Percentiles rank a stretch among this genome's conserved stretches.
phyloP scores from a whole-genome alignment of 352 stramenopile species.

The Globisporangium rhizosaccharum region DNA sequence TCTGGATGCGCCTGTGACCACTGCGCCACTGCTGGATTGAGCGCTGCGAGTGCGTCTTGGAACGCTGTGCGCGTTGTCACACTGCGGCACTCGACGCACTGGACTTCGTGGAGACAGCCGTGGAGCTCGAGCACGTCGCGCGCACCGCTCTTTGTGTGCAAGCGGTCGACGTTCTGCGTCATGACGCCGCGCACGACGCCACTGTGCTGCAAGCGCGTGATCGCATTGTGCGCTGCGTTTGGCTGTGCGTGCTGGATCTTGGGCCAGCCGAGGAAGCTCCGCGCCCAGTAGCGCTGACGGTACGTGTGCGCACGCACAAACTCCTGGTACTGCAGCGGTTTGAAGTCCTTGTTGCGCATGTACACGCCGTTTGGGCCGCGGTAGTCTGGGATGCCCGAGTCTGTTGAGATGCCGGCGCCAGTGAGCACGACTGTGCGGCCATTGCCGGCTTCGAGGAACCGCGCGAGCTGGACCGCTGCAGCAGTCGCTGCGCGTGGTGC shows the following conservation, averaged over 20 bases:
- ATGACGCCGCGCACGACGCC: conserved; percentile 67
- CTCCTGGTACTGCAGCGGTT: conserved; percentile 95
- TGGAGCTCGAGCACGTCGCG: conserved; percentile 92
- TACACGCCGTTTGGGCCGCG: conserved; percentile 93
- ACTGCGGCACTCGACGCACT: conserved; percentile 68
- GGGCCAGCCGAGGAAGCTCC: conserved; percentile 85
- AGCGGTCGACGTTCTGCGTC: conserved; percentile 97
- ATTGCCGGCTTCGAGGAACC: conserved; percentile 46
- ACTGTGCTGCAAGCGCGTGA: conserved; percentile 73
- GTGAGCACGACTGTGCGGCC: conserved; percentile 83
- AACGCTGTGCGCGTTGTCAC: conserved; percentile 74
- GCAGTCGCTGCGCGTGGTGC: not conserved
- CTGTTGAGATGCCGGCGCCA: conserved; percentile 94
- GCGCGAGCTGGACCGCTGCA: conserved; percentile 33
- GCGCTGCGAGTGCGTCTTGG: conserved; percentile 71
- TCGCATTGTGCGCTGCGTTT: conserved; percentile 87
- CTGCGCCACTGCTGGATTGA: conserved; percentile 70
- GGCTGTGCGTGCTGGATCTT: conserved; percentile 75
- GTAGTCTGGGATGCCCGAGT: conserved; percentile 97
- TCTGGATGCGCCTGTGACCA: conserved; percentile 33
- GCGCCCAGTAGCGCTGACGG: conserved; percentile 92
- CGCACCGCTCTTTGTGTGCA: conserved; percentile 91
- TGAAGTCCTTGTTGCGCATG: conserved; percentile 90
- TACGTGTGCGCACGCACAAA: conserved; percentile 66
- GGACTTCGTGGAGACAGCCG: conserved; percentile 87